Evolutionary conservation across 345 rosid genomes (phyloP), one percentile per base, ranked within the genome.

Genomic region (Citrus sinensis): DNA sequence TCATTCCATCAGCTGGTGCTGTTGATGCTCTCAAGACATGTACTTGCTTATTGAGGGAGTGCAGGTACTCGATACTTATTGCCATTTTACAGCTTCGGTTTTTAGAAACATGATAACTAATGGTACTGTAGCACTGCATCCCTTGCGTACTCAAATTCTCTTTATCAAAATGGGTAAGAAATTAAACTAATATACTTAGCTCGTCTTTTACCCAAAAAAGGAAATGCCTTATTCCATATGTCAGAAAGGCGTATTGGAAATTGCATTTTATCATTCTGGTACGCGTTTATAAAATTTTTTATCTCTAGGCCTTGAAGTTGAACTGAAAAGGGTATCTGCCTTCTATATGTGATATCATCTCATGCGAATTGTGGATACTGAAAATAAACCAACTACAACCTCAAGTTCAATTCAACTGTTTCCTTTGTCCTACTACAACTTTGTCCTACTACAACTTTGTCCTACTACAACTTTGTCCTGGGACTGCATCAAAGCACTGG

Each of bases 21-120:
- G 93, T 87, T 76, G 99, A 95, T 83, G 94, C 99, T 24, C 94
- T 95, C 80, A 95, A 93, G 83, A 95, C 99, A 42, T 95, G 99
- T 76, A 65, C 94, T 61, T 95, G 99, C 88, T 89, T 95, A 76
- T 76, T 95, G 74, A 91, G 89, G 84, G 94, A 88, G 49, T 95
- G 98, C 98, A 92, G 99, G 99, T 95, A 87, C 72, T 76, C 64
- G 19, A 74, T 78, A 55, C 8, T 30, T 30, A 24, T 76, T 55
- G 46, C 13, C 22, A 20, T 74, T 34, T 22, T 46, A 67, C 10
- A 3, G 27, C 24, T 35, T 65, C 0, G 49, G 35, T 9, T 40
- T 29, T 29, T 46, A 40, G 4, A 4, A 27, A 39, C 32, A 59
- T 70, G 19, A 61, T 78, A 54, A 37, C 14, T 32, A 10, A 77